These are phyloP conservation scores for Lojkania enalia DNA, from an alignment of 2,329 filamentous ascomycete genomes.

Conservation along the genomic window DNA sequence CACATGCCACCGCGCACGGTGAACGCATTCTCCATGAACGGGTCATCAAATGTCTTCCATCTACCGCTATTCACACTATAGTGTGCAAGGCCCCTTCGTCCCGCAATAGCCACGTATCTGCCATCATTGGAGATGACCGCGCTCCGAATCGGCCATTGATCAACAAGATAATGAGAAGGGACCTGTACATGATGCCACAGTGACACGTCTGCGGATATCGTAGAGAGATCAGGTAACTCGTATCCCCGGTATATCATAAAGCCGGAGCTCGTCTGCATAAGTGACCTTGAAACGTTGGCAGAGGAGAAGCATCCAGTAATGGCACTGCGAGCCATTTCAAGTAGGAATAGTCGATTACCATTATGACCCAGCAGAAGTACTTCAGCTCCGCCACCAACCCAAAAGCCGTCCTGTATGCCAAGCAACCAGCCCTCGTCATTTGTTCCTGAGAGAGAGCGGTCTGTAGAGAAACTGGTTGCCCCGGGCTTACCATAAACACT, in stretches of 20 bases:
- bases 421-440: slow-evolving; percentile 85
- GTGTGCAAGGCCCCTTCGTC: slow-evolving; percentile 85
- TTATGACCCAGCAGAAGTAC: slow-evolving; percentile 72
- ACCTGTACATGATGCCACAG: slow-evolving; percentile 95
- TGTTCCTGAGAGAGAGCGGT: slow-evolving; percentile 62
- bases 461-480: slow-evolving; percentile 78
- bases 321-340: slow-evolving; percentile 95
- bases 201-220: slow-evolving; percentile 87
- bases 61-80: slow-evolving; percentile 93
- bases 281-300: slow-evolving; percentile 80
- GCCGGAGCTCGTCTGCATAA: slow-evolving; percentile 84
- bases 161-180: slow-evolving; percentile 79
- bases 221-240: slow-evolving; percentile 85
- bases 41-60: slow-evolving; percentile 92
- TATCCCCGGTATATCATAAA: slow-evolving; percentile 94
- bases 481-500: slow-evolving; percentile 94
- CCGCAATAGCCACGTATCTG: slow-evolving; percentile 94
- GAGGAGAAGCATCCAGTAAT: slow-evolving; percentile 88
- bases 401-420: slow-evolving; percentile 75
- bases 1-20: slow-evolving; percentile 95
- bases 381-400: slow-evolving; percentile 87
- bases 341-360: slow-evolving; percentile 78
- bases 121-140: slow-evolving; percentile 90
- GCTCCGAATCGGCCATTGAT: slow-evolving; percentile 91
- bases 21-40: slow-evolving; percentile 83